Conservation (phyloP, 2,329 filamentous ascomycete genomes). For the Cladosporium sp. region DNA sequence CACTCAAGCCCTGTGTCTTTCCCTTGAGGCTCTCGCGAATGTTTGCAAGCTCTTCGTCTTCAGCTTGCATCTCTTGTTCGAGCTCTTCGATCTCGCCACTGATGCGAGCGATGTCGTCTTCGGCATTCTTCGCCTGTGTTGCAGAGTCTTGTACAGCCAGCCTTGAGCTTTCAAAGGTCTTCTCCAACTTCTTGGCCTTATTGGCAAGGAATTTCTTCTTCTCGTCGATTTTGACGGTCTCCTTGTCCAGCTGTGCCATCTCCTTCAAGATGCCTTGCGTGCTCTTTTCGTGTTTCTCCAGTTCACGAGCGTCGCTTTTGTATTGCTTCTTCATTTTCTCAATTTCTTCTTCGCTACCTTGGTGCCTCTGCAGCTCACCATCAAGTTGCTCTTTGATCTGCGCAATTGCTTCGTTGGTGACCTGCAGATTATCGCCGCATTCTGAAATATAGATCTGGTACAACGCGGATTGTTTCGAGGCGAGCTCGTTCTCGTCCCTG, state of each 20-base stretch:
- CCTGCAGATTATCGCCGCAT: conserved; percentile 80
- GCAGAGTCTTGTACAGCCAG: conserved; percentile 70
- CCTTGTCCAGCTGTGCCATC: conserved; percentile 89
- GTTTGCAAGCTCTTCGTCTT: conserved; percentile 75
- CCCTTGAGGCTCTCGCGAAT: conserved; percentile 87
- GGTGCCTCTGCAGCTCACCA: conserved; percentile 83
- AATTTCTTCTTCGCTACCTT: conserved; percentile 84
- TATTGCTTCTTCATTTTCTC: conserved; percentile 84
- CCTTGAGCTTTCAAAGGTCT: conserved; percentile 73
- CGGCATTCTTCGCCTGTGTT: conserved; percentile 72
- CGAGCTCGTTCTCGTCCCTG: conserved; percentile 87
- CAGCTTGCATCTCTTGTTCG: conserved; percentile 69
- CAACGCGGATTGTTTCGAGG: conserved; percentile 80
- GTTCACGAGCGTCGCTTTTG: conserved; percentile 76
- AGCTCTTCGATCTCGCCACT: conserved; percentile 69
- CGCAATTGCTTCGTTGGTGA: conserved; percentile 84
- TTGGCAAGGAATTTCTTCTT: conserved; percentile 89
- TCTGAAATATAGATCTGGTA: conserved; percentile 91
- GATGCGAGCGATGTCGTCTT: conserved; percentile 72
- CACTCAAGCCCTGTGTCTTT: conserved; percentile 91
- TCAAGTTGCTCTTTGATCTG: conserved; percentile 86
- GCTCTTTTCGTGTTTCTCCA: conserved; percentile 75
- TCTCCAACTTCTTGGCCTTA: conserved; percentile 94
- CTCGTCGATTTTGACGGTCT: conserved; percentile 94
- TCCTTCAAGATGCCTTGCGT: conserved; percentile 78